Conservation (phyloP, 352 stramenopile genomes). For the Aphanomyces invadans region DNA sequence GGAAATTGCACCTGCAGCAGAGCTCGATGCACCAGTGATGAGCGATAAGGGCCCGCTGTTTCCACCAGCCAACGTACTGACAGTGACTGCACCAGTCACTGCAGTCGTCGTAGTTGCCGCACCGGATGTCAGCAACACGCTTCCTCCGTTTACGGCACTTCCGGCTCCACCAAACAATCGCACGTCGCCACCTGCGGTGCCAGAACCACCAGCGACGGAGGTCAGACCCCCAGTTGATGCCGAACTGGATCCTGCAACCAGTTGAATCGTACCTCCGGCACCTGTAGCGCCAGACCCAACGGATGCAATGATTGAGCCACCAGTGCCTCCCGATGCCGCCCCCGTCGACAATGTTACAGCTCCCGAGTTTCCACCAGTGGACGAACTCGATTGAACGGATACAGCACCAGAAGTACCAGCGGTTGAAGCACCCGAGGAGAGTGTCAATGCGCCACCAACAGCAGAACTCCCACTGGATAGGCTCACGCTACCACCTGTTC, state of each 20-base stretch:
- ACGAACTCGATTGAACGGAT: not conserved
- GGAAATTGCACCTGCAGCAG: constrained; percentile 28
- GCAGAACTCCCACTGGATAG: not conserved
- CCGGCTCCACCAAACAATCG: constrained; percentile 3
- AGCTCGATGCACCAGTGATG: not conserved
- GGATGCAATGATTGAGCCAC: not conserved
- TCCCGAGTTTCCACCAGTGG: constrained; percentile 8
- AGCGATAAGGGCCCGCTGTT: not conserved
- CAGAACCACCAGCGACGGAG: not conserved
- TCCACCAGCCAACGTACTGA: constrained; percentile 1
- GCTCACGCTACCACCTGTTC: not conserved
- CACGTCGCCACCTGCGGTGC: constrained; percentile 15
- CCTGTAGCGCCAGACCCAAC: constrained; percentile 1
- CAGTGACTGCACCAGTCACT: not conserved
- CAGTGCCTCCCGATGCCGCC: not conserved
- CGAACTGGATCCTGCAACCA: not conserved
- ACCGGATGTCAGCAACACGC: not conserved
- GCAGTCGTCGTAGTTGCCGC: not conserved
- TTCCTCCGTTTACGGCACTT: not conserved
- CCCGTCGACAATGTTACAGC: not conserved
- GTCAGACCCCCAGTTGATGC: not conserved
- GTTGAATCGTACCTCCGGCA: not conserved
- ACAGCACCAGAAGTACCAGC: not conserved
- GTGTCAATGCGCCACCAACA: not conserved
- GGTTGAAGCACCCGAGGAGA: not conserved